A percentile compares a stretch with the other conserved stretches of the same genome.
phyloP scores from a whole-genome alignment of 1,284 basidiomycete genomes.

The Rhodofomes roseus region DNA sequence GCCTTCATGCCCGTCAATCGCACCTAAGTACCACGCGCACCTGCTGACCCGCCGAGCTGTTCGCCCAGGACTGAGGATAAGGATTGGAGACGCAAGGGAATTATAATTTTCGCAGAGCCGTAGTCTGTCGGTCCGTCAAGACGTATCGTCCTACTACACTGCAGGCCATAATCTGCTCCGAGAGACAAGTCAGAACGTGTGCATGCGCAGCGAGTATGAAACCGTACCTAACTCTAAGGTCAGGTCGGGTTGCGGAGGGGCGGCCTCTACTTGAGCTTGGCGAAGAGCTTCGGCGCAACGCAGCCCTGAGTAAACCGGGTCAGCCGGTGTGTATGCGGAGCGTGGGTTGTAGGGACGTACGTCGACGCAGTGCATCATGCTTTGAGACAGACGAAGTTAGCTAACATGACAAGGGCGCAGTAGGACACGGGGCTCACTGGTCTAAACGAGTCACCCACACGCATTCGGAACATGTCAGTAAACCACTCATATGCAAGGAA shows the following conservation, averaged over 20 bases:
- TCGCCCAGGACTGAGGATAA: no score
- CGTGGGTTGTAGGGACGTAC: conserved; percentile 40
- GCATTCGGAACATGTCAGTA: neutral
- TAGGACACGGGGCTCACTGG: conserved; percentile 46
- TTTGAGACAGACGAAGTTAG: conserved; percentile 25
- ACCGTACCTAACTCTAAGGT: conserved; percentile 1
- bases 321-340: neutral
- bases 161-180: neutral
- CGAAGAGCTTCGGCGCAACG: conserved; percentile 79
- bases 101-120: neutral
- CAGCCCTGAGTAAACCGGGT: conserved; percentile 47
- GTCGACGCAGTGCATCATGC: conserved; percentile 90
- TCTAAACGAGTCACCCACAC: conserved; percentile 34
- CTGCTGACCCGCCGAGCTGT: no score
- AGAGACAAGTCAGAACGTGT: neutral
- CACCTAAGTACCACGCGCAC: no score
- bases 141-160: neutral
- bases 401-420: conserved; percentile 15
- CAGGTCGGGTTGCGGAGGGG: neutral
- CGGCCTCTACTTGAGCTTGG: conserved; percentile 48
- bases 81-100: neutral
- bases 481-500: conserved; percentile 5
- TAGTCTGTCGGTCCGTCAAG: neutral
- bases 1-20: no score
- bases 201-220: neutral